Conservation (phyloP, 495 filamentous ascomycete genomes). For the Xylaria venustula region DNA sequence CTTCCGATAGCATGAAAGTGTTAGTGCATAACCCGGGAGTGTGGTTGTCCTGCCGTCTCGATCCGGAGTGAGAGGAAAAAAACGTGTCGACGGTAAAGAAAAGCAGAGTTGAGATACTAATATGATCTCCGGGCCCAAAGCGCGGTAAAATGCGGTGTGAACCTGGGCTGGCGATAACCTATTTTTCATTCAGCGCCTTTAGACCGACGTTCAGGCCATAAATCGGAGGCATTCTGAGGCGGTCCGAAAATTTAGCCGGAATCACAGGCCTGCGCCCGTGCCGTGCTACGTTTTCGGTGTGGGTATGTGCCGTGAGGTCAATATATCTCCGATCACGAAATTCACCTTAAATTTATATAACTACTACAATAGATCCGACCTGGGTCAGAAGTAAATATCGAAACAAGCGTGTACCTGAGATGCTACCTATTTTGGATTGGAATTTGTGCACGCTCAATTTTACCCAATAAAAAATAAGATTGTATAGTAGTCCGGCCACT, state of each 20-base stretch:
- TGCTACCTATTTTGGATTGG: too few species aligned
- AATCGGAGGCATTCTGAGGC: background rate
- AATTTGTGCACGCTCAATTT: too few species aligned
- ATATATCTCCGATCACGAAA: background rate
- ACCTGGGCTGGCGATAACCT: background rate
- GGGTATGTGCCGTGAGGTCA: background rate
- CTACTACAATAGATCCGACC: too few species aligned
- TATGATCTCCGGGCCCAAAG: background rate
- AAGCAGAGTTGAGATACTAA: background rate
- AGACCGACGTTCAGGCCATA: background rate
- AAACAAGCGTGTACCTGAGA: too few species aligned
- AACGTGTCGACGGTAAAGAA: background rate
- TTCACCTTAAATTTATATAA: too few species aligned
- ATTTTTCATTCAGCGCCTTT: background rate
- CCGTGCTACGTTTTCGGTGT: background rate
- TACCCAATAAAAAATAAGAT: too few species aligned
- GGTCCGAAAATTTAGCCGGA: background rate
- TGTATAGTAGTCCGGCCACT: too few species aligned
- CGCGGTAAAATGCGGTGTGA: slow-evolving; percentile 6
- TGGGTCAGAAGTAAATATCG: too few species aligned
- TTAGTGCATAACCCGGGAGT: background rate
- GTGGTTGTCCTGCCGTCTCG: too few species aligned
- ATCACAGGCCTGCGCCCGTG: background rate
- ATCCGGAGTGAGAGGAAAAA: background rate
- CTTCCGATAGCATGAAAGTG: background rate